Percentiles rank a stretch among this genome's conserved stretches.
These are phyloP conservation scores for Umbilicaria muhlenbergii DNA, from an alignment of 495 filamentous ascomycete genomes.

Conservation along the genomic window DNA sequence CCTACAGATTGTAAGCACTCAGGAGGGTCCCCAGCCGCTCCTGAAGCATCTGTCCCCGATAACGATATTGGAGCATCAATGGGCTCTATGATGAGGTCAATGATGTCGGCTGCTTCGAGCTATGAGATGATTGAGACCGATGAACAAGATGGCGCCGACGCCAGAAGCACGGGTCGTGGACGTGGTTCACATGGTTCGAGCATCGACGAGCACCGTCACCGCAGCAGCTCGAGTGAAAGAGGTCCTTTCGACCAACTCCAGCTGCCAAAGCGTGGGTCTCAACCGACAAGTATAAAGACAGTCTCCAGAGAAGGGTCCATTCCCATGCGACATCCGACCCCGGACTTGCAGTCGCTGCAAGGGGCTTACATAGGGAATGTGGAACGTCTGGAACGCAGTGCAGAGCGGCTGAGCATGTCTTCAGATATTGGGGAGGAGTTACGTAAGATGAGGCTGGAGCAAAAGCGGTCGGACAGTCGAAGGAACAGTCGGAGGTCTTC, in stretches of 20 bases:
- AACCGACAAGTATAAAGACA: slow-evolving; percentile 14
- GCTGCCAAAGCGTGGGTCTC: neutral
- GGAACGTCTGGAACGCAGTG: slow-evolving; percentile 65
- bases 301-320: slow-evolving; percentile 41
- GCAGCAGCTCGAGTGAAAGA: neutral
- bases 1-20: slow-evolving; percentile 17
- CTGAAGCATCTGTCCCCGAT: slow-evolving; percentile 14
- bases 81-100: slow-evolving; percentile 27
- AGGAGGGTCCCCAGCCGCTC: slow-evolving; percentile 12
- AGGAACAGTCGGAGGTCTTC: slow-evolving; percentile 45
- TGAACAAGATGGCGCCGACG: slow-evolving; percentile 18
- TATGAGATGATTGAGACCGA: slow-evolving; percentile 33
- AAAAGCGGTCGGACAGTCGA: slow-evolving; percentile 52
- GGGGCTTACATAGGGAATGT: slow-evolving; percentile 65
- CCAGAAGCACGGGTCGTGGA: neutral
- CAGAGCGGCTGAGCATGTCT: slow-evolving; percentile 63
- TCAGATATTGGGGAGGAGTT: slow-evolving; percentile 70
- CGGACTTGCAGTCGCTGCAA: slow-evolving; percentile 58
- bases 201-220: neutral
- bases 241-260: slow-evolving; percentile 10
- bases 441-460: slow-evolving; percentile 59
- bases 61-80: slow-evolving; percentile 16
- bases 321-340: slow-evolving; percentile 56
- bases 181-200: neutral
- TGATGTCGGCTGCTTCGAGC: slow-evolving; percentile 19